phyloP scores from a whole-genome alignment of 2,329 filamentous ascomycete species.

The Trichoderma semiorbis region DNA sequence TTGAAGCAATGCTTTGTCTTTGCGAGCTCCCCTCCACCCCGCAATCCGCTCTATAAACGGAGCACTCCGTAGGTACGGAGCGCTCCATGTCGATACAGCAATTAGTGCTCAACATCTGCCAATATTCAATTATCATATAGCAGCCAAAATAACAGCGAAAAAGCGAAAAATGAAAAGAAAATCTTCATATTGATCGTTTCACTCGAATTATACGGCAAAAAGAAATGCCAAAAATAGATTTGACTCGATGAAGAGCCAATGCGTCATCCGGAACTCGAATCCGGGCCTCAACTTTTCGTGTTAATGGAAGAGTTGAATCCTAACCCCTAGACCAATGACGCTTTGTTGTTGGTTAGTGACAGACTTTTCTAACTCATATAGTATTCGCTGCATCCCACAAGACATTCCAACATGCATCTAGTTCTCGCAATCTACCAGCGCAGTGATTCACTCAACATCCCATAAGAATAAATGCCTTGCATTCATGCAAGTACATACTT shows the following conservation, averaged over 20 bases:
- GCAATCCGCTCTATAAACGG: background rate
- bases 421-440: background rate
- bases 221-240: conserved; percentile 12
- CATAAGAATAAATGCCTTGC: background rate
- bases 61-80: no score
- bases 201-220: background rate
- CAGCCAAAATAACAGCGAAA: background rate
- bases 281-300: conserved; percentile 27
- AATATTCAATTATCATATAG: background rate
- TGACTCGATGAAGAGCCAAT: background rate
- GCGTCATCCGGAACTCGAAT: conserved; percentile 29
- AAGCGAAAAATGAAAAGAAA: background rate
- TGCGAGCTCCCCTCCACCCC: background rate
- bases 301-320: conserved; percentile 27
- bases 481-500: background rate
- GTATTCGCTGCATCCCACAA: background rate
- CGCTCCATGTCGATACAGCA: background rate
- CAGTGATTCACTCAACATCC: background rate
- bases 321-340: conserved; percentile 29
- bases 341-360: background rate
- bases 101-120: background rate
- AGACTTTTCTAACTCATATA: background rate
- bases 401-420: background rate
- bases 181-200: background rate
- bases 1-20: background rate